Evolutionary conservation across 805 yeast genomes (phyloP).

Genomic region (Candida silvicultrix): DNA sequence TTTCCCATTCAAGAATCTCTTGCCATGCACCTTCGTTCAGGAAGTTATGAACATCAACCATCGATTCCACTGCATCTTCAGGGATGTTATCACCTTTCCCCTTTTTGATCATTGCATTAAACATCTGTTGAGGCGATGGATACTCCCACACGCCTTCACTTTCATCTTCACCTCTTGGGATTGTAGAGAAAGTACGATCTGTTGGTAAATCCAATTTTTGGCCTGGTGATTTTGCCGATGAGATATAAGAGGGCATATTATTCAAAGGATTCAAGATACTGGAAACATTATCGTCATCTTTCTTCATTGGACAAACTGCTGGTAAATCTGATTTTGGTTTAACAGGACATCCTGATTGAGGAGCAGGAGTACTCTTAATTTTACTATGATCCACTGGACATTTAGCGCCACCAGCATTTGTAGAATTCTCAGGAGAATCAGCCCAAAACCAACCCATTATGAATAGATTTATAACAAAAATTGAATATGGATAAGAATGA

Average conservation of each 20-base stretch:
- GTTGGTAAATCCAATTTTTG: slow-evolving; percentile 77
- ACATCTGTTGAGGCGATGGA: slow-evolving; percentile 99
- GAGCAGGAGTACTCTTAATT: slow-evolving; percentile 23
- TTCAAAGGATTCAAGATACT: slow-evolving; percentile 65
- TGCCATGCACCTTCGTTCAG: slow-evolving; percentile 97
- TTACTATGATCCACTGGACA: slow-evolving; percentile 23
- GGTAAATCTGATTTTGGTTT: slow-evolving; percentile 25
- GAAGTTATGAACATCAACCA: slow-evolving; percentile 97
- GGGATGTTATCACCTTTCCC: slow-evolving; percentile 86
- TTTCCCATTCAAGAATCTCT: slow-evolving; percentile 90
- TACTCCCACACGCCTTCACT: slow-evolving; percentile 91
- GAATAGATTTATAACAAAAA: not conserved
- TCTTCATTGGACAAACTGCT: slow-evolving; percentile 35
- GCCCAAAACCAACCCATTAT: slow-evolving; percentile 94
- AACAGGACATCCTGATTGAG: slow-evolving; percentile 33
- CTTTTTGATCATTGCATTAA: slow-evolving; percentile 93
- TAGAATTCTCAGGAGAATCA: slow-evolving; percentile 20
- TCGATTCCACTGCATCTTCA: slow-evolving; percentile 91
- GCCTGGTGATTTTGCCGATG: slow-evolving; percentile 66
- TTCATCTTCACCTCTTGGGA: slow-evolving; percentile 71
- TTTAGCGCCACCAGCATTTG: not conserved
- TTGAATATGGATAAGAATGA: not conserved
- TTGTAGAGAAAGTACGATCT: slow-evolving; percentile 74
- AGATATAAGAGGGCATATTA: slow-evolving; percentile 77
- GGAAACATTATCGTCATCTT: slow-evolving; percentile 14